Evolutionary conservation across 805 yeast species (phyloP).

Genomic region (Yamadazyma insecticola): DNA sequence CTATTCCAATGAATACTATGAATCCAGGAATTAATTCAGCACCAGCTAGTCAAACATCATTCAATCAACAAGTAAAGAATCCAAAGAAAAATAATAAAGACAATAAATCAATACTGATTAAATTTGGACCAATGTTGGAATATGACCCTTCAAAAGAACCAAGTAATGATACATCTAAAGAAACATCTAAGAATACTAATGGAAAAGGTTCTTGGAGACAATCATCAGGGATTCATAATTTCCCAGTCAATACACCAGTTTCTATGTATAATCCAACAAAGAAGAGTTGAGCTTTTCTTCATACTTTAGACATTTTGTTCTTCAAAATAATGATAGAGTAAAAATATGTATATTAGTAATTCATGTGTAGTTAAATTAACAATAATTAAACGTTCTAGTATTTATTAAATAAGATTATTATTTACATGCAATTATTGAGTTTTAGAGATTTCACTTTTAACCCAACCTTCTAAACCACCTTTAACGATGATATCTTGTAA

Average conservation of each 20-base stretch:
- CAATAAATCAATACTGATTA: conserved; percentile 19
- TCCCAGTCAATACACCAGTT: conserved; percentile 28
- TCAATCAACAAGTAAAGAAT: not conserved
- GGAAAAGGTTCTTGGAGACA: no score
- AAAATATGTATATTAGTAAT: no score
- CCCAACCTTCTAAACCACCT: conserved; percentile 99
- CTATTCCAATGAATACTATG: conserved; percentile 5
- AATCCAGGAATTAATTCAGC: conserved; percentile 7
- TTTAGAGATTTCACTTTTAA: conserved; percentile 57
- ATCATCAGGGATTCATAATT: conserved; percentile 21
- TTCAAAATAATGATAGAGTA: no score
- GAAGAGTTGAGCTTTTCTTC: no score
- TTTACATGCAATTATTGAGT: no score
- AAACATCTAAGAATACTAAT: no score
- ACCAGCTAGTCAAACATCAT: conserved; percentile 18
- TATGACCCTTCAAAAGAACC: conserved; percentile 35
- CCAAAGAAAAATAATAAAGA: conserved; percentile 4
- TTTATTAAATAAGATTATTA: no score
- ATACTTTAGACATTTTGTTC: no score
- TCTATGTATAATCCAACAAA: conserved; percentile 33
- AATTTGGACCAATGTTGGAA: conserved; percentile 36
- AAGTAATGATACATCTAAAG: conserved; percentile 5
- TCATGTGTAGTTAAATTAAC: no score
- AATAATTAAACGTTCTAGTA: no score
- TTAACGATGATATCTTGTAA: conserved; percentile 94